phyloP scores from a whole-genome alignment of 306 rosid genomes.

The Ochetophila trinervis region DNA sequence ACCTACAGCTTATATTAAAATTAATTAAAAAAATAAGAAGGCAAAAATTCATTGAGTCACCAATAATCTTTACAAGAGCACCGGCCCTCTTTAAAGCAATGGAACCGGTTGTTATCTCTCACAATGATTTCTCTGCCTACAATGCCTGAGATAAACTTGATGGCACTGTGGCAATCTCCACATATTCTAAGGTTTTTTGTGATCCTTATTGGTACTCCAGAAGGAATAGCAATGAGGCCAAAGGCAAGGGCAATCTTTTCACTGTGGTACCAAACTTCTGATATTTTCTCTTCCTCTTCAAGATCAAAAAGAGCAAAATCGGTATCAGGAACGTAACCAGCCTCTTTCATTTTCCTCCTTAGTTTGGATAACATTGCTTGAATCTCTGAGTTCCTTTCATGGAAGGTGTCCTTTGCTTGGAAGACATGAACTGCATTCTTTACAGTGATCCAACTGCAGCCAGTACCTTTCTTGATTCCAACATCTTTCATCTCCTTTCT shows the following conservation, averaged over 20 bases:
- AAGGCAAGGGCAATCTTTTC: conserved; percentile 82
- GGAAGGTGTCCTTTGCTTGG: conserved; percentile 72
- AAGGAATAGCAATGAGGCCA: conserved; percentile 74
- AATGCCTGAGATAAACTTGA: conserved; percentile 55
- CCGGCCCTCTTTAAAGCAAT: conserved; percentile 49
- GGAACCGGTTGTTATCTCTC: conserved; percentile 71
- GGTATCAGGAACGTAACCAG: conserved; percentile 65
- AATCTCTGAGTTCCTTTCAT: conserved; percentile 62
- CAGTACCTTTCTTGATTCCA: conserved; percentile 71
- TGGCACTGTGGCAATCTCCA: conserved; percentile 44
- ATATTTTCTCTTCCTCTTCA: conserved; percentile 72
- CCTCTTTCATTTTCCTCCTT: conserved; percentile 54
- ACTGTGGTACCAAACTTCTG: conserved; percentile 77
- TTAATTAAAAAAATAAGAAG: too few species aligned
- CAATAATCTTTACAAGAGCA: conserved; percentile 73
- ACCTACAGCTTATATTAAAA: too few species aligned
- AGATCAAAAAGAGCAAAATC: conserved; percentile 66
- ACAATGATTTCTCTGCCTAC: conserved; percentile 63
- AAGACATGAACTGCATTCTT: conserved; percentile 63
- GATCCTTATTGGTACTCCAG: conserved; percentile 50
- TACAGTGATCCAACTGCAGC: conserved; percentile 75
- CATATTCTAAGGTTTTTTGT: conserved; percentile 58
- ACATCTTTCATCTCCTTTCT: conserved; percentile 77
- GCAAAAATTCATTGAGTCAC: conserved; percentile 27
- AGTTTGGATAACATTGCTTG: conserved; percentile 60